Base-by-base conservation (phyloP, 1,139 yeast genomes). In the Debaryomyces sp. region DNA sequence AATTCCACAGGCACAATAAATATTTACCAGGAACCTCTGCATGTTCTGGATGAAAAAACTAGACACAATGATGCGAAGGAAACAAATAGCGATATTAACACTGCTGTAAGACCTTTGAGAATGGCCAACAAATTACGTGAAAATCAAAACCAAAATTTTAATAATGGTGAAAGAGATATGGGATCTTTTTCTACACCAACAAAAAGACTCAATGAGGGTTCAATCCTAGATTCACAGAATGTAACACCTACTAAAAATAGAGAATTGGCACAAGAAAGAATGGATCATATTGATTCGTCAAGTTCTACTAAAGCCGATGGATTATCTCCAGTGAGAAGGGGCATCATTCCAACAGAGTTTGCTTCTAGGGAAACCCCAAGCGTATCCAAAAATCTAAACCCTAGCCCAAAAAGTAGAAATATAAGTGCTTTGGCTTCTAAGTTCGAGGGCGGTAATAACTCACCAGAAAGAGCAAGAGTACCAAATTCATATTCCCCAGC, bases 71-170 rank as follows among this genome's bases (percentile, higher is more conserved):
- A 44, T n/a, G 17, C 44, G 8, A 43, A 47, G 9, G 32, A 41
- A 15, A 29, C 27, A 35, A 63, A 59, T 22, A 64, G 65, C 17
- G 67, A 67, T 32, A 65, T 78, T 8, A 78, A 75, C 6, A 21
- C 43, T n/a, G 43, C 37, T 17, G 86, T 79, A 2, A 75, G 85
- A 59, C 87, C 87, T 0, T 69, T 84, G 56, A 77, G 80, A 61
- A 84, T 83, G 74, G 77, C 85, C 0, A 79, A 76, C 58, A 78
- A 75, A 55, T 58, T 70, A 46, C 67, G 64, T 18, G 64, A 59
- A 41, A 26, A 30, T 15, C 43, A 41, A 41, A 41, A 26, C 21
- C 43, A 41, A 44, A 52, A 43, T 45, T 9, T 55, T 54, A 8
- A 23, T 49, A 34, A 12, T 18, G 17, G 12, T 21, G 44, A 6